Conservation (phyloP, 129 eudicot species). For the Saussurea involucrata region DNA sequence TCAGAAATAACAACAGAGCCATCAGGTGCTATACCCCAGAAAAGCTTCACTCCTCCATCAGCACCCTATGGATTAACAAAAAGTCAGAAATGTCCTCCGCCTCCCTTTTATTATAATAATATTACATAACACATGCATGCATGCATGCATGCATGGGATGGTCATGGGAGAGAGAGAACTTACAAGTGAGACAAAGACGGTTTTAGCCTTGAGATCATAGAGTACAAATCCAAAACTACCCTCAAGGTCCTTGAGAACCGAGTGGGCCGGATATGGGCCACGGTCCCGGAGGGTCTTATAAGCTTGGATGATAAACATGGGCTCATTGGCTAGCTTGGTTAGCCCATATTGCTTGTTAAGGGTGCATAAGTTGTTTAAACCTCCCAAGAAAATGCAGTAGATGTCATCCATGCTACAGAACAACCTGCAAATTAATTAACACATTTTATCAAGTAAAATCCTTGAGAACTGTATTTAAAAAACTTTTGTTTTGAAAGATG, state of each 20-base stretch:
- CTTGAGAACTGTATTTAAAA: too few relatives aligned
- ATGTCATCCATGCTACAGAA: slow-evolving; percentile 71
- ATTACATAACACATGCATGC: neutral
- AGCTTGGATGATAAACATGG: slow-evolving; percentile 71
- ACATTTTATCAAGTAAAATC: neutral
- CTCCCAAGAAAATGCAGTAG: slow-evolving; percentile 74
- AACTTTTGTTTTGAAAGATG: neutral
- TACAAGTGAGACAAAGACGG: slow-evolving; percentile 60
- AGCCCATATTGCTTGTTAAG: slow-evolving; percentile 84
- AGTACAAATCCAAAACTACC: slow-evolving; percentile 72
- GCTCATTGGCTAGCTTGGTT: slow-evolving; percentile 54
- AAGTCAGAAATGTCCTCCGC: neutral
- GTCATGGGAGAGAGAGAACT: neutral
- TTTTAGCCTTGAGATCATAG: slow-evolving; percentile 53
- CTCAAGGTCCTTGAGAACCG: slow-evolving; percentile 65
- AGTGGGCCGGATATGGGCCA: slow-evolving; percentile 75
- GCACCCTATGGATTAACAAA: slow-evolving; percentile 36
- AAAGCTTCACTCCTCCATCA: slow-evolving; percentile 59
- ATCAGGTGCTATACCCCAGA: slow-evolving; percentile 73
- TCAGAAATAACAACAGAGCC: slow-evolving; percentile 77
- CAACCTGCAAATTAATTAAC: slow-evolving; percentile 34
- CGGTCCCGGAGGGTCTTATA: slow-evolving; percentile 73
- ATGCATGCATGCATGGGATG: too few relatives aligned
- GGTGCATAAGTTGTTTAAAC: slow-evolving; percentile 57
- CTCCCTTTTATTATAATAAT: neutral